These are phyloP conservation scores for Favolaschia claudopus DNA, from an alignment of 768 basidiomycete genomes.

Conservation along the genomic window DNA sequence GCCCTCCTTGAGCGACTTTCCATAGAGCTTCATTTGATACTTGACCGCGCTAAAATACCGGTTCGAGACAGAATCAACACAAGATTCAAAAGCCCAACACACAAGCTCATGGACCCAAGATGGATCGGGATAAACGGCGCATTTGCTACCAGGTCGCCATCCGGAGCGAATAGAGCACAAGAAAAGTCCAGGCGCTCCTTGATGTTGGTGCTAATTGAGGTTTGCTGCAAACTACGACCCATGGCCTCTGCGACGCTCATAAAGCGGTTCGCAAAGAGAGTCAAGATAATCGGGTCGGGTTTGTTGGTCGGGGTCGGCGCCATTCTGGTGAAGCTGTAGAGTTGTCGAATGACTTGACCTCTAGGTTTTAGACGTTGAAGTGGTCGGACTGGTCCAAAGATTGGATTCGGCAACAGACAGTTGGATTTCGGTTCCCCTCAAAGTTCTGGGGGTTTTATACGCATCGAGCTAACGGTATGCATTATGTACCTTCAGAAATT, in stretches of 20 bases:
- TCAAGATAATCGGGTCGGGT: conserved; percentile 87
- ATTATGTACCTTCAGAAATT: too few species aligned
- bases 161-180: conserved; percentile 94
- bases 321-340: conserved; percentile 50
- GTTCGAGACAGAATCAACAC: neutral
- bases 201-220: conserved; percentile 93
- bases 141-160: conserved; percentile 94
- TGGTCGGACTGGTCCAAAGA: too few species aligned
- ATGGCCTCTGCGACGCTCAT: conserved; percentile 98
- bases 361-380: too few species aligned
- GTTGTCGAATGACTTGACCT: too few species aligned
- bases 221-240: conserved; percentile 90
- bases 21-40: conserved; percentile 86
- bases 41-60: conserved; percentile 70
- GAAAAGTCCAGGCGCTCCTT: conserved; percentile 96
- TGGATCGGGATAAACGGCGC: conserved; percentile 92
- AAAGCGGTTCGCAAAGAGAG: conserved; percentile 94
- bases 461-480: too few species aligned
- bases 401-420: too few species aligned
- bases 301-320: conserved; percentile 42
- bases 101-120: conserved; percentile 92
- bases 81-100: conserved; percentile 36
- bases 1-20: conserved; percentile 78
- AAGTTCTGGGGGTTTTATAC: too few species aligned
- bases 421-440: too few species aligned